Evolutionary conservation across 1,284 basidiomycete species (phyloP).

Genomic region (Agroathelia rolfsii): DNA sequence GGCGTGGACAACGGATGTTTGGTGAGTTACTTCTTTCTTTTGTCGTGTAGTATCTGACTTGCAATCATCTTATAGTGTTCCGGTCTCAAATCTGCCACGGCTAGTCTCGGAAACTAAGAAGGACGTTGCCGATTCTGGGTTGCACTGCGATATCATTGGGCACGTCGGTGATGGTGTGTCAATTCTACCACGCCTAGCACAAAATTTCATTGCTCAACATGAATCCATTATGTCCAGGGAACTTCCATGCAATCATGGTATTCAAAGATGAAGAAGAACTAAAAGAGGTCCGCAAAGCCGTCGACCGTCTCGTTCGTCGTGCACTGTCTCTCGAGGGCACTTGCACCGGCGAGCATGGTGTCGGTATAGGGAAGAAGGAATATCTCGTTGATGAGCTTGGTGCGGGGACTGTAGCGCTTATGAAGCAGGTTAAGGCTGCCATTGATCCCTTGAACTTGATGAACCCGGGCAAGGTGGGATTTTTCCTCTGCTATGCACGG

Average conservation of each 20-base stretch:
- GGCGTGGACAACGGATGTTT: slow-evolving; percentile 86
- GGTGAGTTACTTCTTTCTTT: slow-evolving; percentile 31
- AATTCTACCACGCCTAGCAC: too few species aligned
- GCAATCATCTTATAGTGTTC: slow-evolving; percentile 52
- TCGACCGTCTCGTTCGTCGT: slow-evolving; percentile 58
- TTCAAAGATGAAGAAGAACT: slow-evolving; percentile 57
- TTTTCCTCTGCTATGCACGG: too few species aligned
- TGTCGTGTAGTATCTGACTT: slow-evolving; percentile 26
- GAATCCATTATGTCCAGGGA: slow-evolving; percentile 24
- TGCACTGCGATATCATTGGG: slow-evolving; percentile 69
- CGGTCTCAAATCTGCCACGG: slow-evolving; percentile 62
- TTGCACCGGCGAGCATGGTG: slow-evolving; percentile 60
- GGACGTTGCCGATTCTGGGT: slow-evolving; percentile 52
- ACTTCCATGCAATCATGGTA: slow-evolving; percentile 63
- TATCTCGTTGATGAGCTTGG: slow-evolving; percentile 71
- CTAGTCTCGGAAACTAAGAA: slow-evolving; percentile 67
- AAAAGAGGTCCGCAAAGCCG: slow-evolving; percentile 41
- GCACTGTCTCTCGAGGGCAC: slow-evolving; percentile 66
- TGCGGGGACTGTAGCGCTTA: slow-evolving; percentile 64
- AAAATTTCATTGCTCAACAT: slow-evolving; percentile 29
- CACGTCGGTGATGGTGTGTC: slow-evolving; percentile 78
- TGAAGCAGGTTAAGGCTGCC: slow-evolving; percentile 68
- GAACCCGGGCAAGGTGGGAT: slow-evolving; percentile 74
- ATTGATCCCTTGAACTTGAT: slow-evolving; percentile 71
- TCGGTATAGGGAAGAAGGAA: slow-evolving; percentile 72